Conservation (phyloP, 257 asterid genomes). For the Handroanthus guayacan region DNA sequence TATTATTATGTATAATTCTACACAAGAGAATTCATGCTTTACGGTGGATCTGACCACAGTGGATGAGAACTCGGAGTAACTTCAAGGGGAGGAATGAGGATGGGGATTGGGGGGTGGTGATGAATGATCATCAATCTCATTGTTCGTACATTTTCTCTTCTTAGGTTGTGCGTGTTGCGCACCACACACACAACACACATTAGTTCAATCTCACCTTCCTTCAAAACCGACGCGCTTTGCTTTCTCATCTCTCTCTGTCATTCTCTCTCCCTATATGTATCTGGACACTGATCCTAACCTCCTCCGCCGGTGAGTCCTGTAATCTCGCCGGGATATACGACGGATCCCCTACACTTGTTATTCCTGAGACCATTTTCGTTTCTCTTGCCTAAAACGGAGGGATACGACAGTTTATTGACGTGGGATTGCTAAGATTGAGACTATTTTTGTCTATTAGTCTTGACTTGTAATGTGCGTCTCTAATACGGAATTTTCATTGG, state of each 20-base stretch:
- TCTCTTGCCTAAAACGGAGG: background rate
- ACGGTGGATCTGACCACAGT: constrained; percentile 3
- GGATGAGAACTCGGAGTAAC: background rate
- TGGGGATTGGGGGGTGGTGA: background rate
- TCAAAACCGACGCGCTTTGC: constrained; percentile 21
- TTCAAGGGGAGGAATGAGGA: background rate
- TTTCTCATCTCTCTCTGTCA: constrained; percentile 2
- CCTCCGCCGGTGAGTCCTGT: constrained; percentile 31
- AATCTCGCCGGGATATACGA: constrained; percentile 11
- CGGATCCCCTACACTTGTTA: constrained; percentile 22
- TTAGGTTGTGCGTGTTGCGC: constrained; percentile 18
- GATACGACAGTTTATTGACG: background rate
- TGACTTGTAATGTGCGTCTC: constrained; percentile 30
- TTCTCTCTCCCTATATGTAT: background rate
- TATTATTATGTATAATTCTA: no score
- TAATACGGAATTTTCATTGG: constrained; percentile 1
- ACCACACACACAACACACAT: constrained; percentile 32
- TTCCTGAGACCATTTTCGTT: constrained; percentile 12
- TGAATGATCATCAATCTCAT: background rate
- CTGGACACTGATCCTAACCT: background rate
- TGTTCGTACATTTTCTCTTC: constrained; percentile 23
- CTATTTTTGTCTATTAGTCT: constrained; percentile 10
- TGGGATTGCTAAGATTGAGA: constrained; percentile 37
- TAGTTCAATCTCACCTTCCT: background rate
- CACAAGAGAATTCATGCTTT: background rate